These are phyloP conservation scores for Funneliformis geosporum DNA, from an alignment of 192 early-diverging fungal species.

Conservation along the genomic window DNA sequence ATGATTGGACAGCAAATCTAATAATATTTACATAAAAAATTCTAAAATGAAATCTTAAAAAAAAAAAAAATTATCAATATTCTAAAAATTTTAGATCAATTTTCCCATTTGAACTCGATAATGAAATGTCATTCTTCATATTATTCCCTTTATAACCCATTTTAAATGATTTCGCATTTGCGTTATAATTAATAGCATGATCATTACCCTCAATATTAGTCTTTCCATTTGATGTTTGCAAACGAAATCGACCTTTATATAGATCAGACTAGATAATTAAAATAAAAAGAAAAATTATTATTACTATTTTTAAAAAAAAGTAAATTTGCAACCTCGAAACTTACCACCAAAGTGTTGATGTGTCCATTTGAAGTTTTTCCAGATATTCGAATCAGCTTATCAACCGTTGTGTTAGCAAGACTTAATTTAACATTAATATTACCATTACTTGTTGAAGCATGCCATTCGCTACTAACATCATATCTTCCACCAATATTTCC, in stretches of 20 bases:
- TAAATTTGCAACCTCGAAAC: neutral
- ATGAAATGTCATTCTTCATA: neutral
- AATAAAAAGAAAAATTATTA: neutral
- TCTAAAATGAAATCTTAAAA: no score
- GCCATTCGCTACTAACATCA: conserved; percentile 9
- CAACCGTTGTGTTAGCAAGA: neutral
- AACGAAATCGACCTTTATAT: conserved; percentile 14
- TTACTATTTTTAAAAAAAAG: neutral
- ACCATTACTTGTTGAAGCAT: conserved; percentile 10
- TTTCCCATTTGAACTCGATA: conserved; percentile 10
- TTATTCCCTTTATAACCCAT: neutral
- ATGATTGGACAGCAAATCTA: no score
- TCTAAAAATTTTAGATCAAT: neutral
- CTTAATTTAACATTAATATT: neutral
- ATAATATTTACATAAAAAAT: no score
- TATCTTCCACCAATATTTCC: conserved; percentile 12
- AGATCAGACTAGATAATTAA: neutral
- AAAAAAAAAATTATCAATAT: neutral
- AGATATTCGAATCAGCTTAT: neutral
- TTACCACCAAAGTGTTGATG: neutral
- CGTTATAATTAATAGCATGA: neutral
- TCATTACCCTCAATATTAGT: neutral
- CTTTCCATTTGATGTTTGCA: neutral
- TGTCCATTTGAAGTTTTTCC: conserved; percentile 1
- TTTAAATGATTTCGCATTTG: neutral